Percentiles rank a stretch among this genome's conserved stretches.
phyloP scores from a whole-genome alignment of 2,329 filamentous ascomycete genomes.

The Hypoxylon sp. region DNA sequence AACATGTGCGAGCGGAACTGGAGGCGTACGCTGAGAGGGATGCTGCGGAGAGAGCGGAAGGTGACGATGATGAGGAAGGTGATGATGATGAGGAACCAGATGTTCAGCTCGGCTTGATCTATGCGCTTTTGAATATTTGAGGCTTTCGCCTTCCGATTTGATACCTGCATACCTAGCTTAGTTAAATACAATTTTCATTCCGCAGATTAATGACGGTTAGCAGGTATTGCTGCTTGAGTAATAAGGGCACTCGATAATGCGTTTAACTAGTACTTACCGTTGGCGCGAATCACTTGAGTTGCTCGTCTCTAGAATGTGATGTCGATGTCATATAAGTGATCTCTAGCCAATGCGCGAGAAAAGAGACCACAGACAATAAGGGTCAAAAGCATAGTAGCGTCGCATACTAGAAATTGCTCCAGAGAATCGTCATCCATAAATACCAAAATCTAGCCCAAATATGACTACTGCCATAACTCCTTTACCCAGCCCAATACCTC shows the following conservation, averaged over 20 bases:
- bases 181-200: too few species aligned
- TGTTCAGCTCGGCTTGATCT: conserved; percentile 28
- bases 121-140: conserved; percentile 34
- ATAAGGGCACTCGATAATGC: not conserved
- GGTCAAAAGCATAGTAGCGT: not conserved
- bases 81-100: not conserved
- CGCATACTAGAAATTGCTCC: not conserved
- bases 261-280: not conserved
- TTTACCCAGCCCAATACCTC: not conserved
- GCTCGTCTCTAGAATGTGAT: too few species aligned
- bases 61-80: conserved; percentile 2
- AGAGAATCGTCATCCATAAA: not conserved
- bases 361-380: not conserved
- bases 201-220: not conserved
- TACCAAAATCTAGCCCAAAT: not conserved
- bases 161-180: too few species aligned
- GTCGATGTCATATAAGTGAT: not conserved
- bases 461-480: not conserved
- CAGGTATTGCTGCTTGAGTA: not conserved
- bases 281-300: too few species aligned
- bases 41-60: too few species aligned
- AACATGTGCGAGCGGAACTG: conserved; percentile 15
- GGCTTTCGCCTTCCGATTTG: not conserved
- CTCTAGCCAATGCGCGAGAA: not conserved
- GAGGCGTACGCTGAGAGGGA: not conserved